Percentiles rank a stretch among this genome's conserved stretches.
phyloP scores from a whole-genome alignment of 108 stramenopile species.

The Fistulifera pelliculosa region DNA sequence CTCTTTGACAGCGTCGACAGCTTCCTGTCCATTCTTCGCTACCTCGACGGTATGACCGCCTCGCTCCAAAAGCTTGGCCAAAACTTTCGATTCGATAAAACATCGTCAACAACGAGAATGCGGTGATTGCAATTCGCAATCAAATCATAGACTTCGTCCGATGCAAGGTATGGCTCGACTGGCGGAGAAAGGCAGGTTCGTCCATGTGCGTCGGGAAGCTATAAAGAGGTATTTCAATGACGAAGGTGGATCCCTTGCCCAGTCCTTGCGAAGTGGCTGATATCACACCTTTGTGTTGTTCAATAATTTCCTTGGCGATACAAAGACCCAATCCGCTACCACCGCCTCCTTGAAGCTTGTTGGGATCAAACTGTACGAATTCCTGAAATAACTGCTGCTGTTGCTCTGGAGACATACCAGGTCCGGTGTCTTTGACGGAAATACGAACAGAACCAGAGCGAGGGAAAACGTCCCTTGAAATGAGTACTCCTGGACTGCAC shows the following conservation, averaged over 20 bases:
- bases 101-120: slow-evolving; percentile 19
- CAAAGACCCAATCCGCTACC: slow-evolving; percentile 62
- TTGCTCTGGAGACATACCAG: slow-evolving; percentile 42
- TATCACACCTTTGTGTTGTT: slow-evolving; percentile 40
- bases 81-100: slow-evolving; percentile 25
- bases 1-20: slow-evolving; percentile 13
- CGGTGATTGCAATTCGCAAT: background rate
- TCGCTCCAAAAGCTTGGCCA: slow-evolving; percentile 12
- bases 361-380: slow-evolving; percentile 58
- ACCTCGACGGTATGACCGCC: slow-evolving; percentile 13
- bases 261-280: slow-evolving; percentile 33
- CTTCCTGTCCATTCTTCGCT: slow-evolving; percentile 22
- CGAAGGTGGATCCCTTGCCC: slow-evolving; percentile 39
- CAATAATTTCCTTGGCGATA: slow-evolving; percentile 57
- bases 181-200: background rate
- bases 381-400: slow-evolving; percentile 33
- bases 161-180: background rate
- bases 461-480: background rate
- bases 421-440: slow-evolving; percentile 46
- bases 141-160: background rate
- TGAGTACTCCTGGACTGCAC: too few relatives aligned
- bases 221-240: slow-evolving; percentile 37
- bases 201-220: background rate
- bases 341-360: slow-evolving; percentile 46
- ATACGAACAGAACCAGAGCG: background rate